Conservation (phyloP, 2,329 filamentous ascomycete genomes). For the Didymellaceae sp. region DNA sequence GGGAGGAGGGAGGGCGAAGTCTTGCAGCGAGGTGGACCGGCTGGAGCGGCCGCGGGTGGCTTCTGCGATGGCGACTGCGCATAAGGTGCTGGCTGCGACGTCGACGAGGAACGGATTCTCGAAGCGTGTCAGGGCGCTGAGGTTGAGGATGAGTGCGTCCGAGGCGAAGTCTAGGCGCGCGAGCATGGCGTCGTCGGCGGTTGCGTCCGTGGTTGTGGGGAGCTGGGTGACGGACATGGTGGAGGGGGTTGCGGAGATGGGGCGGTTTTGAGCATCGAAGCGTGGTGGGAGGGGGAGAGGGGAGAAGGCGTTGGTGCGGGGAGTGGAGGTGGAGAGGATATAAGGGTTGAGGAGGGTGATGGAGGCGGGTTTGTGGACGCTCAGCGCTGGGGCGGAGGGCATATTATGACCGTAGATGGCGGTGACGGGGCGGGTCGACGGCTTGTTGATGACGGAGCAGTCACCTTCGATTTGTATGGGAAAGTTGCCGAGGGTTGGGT, state of each 20-base stretch:
- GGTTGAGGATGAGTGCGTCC: conserved; percentile 53
- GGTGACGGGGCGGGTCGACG: conserved; percentile 47
- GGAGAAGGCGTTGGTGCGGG: conserved; percentile 40
- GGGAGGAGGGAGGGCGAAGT: conserved; percentile 43
- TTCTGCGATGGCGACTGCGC: conserved; percentile 56
- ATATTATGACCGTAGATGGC: conserved; percentile 49
- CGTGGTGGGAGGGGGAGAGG: conserved; percentile 40
- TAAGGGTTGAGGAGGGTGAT: conserved; percentile 50
- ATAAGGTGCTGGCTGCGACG: conserved; percentile 50
- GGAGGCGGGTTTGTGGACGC: conserved; percentile 35
- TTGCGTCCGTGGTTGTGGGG: conserved; percentile 45
- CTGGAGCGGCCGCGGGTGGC: conserved; percentile 40
- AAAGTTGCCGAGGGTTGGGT: conserved; percentile 54
- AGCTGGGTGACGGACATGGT: conserved; percentile 44
- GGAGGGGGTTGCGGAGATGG: conserved; percentile 41
- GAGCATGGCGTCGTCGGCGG: conserved; percentile 48
- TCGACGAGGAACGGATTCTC: conserved; percentile 56
- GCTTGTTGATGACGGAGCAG: conserved; percentile 48
- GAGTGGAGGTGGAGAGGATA: conserved; percentile 45
- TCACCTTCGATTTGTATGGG: conserved; percentile 52
- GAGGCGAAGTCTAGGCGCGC: conserved; percentile 54
- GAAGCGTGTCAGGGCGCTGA: conserved; percentile 51
- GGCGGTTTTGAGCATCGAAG: conserved; percentile 29
- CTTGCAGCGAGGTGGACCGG: conserved; percentile 24
- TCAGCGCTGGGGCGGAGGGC: conserved; percentile 45